These are phyloP conservation scores for Globisporangium camurandrum DNA, from an alignment of 352 stramenopile genomes.

Conservation along the genomic window DNA sequence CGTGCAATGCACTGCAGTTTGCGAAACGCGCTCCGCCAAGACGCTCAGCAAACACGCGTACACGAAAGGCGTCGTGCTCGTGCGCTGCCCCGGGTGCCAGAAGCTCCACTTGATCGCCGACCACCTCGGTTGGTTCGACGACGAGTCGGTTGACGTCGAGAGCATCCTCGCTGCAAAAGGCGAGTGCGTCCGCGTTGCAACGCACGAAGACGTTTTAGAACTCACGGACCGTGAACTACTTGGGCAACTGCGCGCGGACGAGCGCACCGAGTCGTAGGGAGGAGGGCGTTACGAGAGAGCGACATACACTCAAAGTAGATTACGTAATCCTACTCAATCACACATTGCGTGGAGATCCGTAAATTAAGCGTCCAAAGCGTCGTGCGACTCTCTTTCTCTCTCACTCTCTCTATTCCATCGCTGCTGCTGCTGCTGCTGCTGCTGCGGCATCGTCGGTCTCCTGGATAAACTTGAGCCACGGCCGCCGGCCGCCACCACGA, in stretches of 20 bases:
- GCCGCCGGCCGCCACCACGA: slow-evolving; percentile 54
- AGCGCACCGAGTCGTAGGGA: slow-evolving; percentile 5
- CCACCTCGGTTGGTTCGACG: slow-evolving; percentile 89
- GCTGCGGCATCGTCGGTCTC: slow-evolving; percentile 23
- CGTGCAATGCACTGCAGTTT: slow-evolving; percentile 56
- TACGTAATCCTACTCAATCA: too few species aligned
- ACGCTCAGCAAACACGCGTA: slow-evolving; percentile 97
- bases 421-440: slow-evolving; percentile 5
- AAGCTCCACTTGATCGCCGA: slow-evolving; percentile 99
- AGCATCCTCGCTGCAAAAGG: slow-evolving; percentile 72
- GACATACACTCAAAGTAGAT: too few species aligned
- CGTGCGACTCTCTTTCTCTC: too few species aligned
- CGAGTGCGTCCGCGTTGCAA: slow-evolving; percentile 66
- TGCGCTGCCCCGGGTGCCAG: slow-evolving; percentile 95
- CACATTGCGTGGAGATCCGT: slow-evolving; percentile 7
- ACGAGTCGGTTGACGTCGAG: slow-evolving; percentile 86
- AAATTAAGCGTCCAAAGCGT: slow-evolving; percentile 22
- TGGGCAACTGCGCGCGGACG: slow-evolving; percentile 24
- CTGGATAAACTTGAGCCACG: slow-evolving; percentile 69
- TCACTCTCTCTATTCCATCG: too few species aligned
- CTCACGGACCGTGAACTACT: slow-evolving; percentile 74
- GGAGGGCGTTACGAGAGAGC: not conserved
- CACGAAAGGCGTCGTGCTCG: slow-evolving; percentile 96
- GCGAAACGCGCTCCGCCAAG: slow-evolving; percentile 95
- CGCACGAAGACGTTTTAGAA: slow-evolving; percentile 71